Base-by-base conservation (phyloP, 139 green algal genomes). In the Nannochloris sp. region DNA sequence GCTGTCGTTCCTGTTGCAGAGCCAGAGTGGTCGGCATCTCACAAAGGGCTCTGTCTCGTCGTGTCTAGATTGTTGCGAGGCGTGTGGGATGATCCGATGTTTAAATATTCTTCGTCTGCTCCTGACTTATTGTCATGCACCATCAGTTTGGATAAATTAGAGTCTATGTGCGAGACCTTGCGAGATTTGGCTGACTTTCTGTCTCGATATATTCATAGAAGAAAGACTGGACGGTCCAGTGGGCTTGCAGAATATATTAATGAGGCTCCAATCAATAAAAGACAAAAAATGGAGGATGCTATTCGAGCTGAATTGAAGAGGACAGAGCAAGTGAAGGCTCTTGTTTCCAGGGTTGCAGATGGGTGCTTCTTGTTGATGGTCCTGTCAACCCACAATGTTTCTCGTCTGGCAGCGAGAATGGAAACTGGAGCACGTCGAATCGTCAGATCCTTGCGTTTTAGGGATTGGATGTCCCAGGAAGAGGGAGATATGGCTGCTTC, bases 1-100 rank as follows among this genome's bases (percentile, higher is more conserved):
- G 69, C 46, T 33, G 65, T 70, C 10, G 76, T 82, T 40, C 66
- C 79, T 28, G 73, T 89, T 56, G 63, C 80, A 9, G 87, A 93
- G 68, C 86, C 88, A 10, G 71, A 87, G 49, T 88, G 88, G 85
- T 89, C 78, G 51, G 78, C 70, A 5, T 84, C 79, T 17, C 85
- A 96, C 73, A 72, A 83, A 11, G 91, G 89, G 2, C 62, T 96
- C 51, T 89, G 77, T 66, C 60, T 92, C 31, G 91, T 85, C 49
- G 50, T 88, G 20, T 71, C 79, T 1, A 77, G 90, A 17, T 55
- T 96, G 51, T 76, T 96, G 65, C 65, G 69, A 16, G 77, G 77
- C 0, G 73, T 87, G 28, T 95, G 90, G 86, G 88, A 96, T 30
- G 43, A 77, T 26, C 76, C 66, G 4, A 43, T 91, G 50, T 67